These are phyloP conservation scores for Penium margaritaceum DNA, from an alignment of 139 green algal species.

Conservation along the genomic window DNA sequence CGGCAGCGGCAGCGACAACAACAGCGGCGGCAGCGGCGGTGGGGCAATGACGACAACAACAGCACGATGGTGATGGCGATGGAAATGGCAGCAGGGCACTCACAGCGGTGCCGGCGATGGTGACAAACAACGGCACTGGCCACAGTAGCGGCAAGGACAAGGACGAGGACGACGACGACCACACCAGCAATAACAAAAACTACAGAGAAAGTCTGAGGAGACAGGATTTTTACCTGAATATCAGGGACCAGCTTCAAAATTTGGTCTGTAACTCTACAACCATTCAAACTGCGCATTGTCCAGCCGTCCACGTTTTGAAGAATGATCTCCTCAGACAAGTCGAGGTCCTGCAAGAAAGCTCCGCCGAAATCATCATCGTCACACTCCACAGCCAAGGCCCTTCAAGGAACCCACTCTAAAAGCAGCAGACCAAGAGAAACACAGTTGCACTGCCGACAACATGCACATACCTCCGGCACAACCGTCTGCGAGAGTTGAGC, in stretches of 20 bases:
- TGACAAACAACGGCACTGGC: too few relatives aligned
- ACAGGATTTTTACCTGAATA: constrained; percentile 41
- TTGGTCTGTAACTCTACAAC: constrained; percentile 72
- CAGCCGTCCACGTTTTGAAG: constrained; percentile 79
- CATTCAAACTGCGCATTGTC: constrained; percentile 76
- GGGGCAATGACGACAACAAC: too few relatives aligned
- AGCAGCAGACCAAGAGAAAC: not conserved
- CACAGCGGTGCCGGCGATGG: too few relatives aligned
- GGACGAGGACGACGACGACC: too few relatives aligned
- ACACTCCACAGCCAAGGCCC: not conserved
- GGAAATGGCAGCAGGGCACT: too few relatives aligned
- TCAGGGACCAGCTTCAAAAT: constrained; percentile 67
- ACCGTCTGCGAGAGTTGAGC: constrained; percentile 57
- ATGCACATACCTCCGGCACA: constrained; percentile 54
- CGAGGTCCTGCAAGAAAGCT: constrained; percentile 33
- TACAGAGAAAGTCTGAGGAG: too few relatives aligned
- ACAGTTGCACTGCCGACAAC: not conserved
- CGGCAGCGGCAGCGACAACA: too few relatives aligned
- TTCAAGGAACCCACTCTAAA: too few relatives aligned
- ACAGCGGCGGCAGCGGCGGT: too few relatives aligned
- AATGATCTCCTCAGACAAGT: constrained; percentile 56
- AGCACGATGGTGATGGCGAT: too few relatives aligned
- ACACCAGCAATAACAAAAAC: too few relatives aligned
- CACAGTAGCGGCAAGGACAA: too few relatives aligned
- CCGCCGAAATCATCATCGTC: not conserved